Evolutionary conservation across 1,284 basidiomycete genomes (phyloP), one percentile per base, ranked within the genome.

Genomic region (Stereum hirsutum): DNA sequence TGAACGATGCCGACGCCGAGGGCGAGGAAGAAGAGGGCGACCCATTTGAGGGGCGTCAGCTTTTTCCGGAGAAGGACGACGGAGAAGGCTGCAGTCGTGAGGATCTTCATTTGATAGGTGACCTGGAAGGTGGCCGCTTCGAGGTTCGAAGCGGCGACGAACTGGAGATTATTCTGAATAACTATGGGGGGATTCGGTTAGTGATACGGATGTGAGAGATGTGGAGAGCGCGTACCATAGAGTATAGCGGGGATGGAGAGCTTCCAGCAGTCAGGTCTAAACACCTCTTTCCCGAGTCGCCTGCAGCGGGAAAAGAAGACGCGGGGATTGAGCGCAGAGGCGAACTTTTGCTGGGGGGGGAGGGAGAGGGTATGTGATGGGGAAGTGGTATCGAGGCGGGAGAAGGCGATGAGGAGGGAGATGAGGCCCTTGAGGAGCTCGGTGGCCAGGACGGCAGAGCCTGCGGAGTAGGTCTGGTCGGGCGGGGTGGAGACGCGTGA

Each of bases 191-290:
- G 30, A 42, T 21, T 10, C 23, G 49, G 36, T 46, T 31, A 46
- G 46, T 7, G 36, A 14, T 37, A 24, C 30, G 34, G 41, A 30
- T 8, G 38, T n/a, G 20, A 30, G 31, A 27, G 21, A 12, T 5
- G 27, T 42, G 33, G 17, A 17, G 26, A 44, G 39, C 46, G 55
- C 56, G 51, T 25, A 66, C 66, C 67, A 54, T 98, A 99, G 52
- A 98, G 85, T 46, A 97, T 76, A 8, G 95, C 95, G 8, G 95
- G 95, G 49, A 98, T 93, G 21, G 90, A 91, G 15, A 98, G 78
- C 63, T 96, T 97, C 90, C 92, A 96, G 59, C 81, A 84, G 60
- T 89, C 84, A 15, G 68, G 54, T 41, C 78, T 76, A 59, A 79
- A 74, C 39, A 82, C 66, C 51, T 76, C 70, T 51, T 66, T 62